Base-by-base conservation (phyloP, 495 filamentous ascomycete genomes). In the Aspergillus sclerotiicarbonarius region DNA sequence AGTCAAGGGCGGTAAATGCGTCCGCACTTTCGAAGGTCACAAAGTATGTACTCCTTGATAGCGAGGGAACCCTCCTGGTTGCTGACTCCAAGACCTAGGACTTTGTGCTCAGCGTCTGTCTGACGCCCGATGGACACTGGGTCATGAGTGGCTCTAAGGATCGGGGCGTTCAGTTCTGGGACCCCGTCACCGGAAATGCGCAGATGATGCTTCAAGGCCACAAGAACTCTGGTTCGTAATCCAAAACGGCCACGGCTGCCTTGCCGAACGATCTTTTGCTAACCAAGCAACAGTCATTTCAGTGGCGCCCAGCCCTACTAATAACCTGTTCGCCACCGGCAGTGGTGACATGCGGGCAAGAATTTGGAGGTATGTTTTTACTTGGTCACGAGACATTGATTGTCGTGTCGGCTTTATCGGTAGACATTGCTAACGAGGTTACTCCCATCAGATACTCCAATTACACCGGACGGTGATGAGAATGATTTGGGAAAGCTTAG, bases 201-300 rank as follows among this genome's bases (percentile, higher is more conserved):
- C 91, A 95, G 71, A 84, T 96, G 74, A 94, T 93, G 90, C 83
- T 95, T 52, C 91, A 95, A 71, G 91, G 91, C 30, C 91, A 95
- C 71, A 93, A 93, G 77, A 94, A 95, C 75, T 91, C 89, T 31
- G 84, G 84, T 87, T 67, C 67, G 80, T 73, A 44, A 13, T 8
- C 13, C 19, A 16, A 3, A 16, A 19, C 20, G 15, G 5, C 32
- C 56, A 21, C 62, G 55, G 37, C 29, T 51, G n/a, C 25, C 30
- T 37, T 2, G 21, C 15, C 18, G 6, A 10, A 12, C 8, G 8
- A 20, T 16, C 1, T 9, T 33, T 19, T 16, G 54, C 59, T 69
- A 61, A 68, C 60, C n/a, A 54, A 31, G 16, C 37, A 60, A 67
- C 57, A 86, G 91, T 95, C 56, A 94, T 95, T 66, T 92, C 88